Evolutionary conservation across 225 moss, liverwort and hornwort genomes (phyloP), one percentile per base, ranked within the genome.

Genomic region (Antitrichia curtipendula): DNA sequence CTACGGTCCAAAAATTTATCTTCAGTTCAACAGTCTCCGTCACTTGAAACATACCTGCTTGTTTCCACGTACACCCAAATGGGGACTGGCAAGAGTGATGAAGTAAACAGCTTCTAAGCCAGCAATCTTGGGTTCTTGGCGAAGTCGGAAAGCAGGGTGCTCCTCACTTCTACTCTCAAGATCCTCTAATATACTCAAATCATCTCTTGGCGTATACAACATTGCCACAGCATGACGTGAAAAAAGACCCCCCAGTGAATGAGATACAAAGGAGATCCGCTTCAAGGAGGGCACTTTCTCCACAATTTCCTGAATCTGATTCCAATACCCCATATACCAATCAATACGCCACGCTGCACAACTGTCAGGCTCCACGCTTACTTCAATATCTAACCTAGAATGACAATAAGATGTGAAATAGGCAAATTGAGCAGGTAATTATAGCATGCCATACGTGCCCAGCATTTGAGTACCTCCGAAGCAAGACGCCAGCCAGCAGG

Each of bases 181-280:
- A 45, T 93, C 95, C 85, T 95, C 91, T 40, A 91, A 78, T 49
- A 92, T 90, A 63, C 86, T 63, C 64, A 79, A 90, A 50, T 91
- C 87, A 83, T 82, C 87, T 58, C 82, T 80, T 74, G 92, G 81
- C 50, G 90, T 86, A 89, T 95, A 96, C 80, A 99, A 47, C 78
- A 91, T 88, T 60, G 97, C 95, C 78, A 96, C 93, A 73, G 99
- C 99, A 88, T 93, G 95, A 54, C 99, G 94, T 76, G 94, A 82
- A 85, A 99, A 97, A 40, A 99, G 95, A 32, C 99, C 99, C 25
- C 99, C 99, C 34, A 99, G 90, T 24, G 99, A 99, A 86, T 99
- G 99, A 89, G 93, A 95, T 82, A 99, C 90, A 62, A 99, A 94
- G 47, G 99, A 99, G 45, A 99, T 95, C 68, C 94, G 97, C 89